phyloP scores from a whole-genome alignment of 2,329 filamentous ascomycete genomes.

The Calycina herbarum region DNA sequence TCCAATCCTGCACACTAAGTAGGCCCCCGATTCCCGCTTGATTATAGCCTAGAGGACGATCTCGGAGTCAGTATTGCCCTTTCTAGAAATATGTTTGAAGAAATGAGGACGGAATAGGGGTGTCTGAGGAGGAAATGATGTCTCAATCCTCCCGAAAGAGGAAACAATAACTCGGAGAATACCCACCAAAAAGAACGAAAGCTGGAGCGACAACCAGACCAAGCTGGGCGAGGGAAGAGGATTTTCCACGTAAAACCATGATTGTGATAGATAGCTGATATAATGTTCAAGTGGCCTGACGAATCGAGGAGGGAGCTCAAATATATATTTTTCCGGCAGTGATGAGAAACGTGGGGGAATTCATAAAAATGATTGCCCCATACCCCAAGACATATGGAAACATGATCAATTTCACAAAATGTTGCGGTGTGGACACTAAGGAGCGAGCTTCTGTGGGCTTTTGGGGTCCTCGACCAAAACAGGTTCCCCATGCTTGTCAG shows the following conservation, averaged over 20 bases:
- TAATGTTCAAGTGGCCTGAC: neutral
- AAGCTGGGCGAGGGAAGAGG: conserved; percentile 37
- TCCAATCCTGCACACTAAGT: conserved; percentile 33
- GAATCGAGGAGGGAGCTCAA: neutral
- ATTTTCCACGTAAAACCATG: conserved; percentile 18
- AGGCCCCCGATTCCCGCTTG: conserved; percentile 43
- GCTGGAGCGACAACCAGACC: conserved; percentile 46
- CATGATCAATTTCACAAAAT: neutral
- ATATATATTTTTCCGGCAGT: conserved; percentile 1
- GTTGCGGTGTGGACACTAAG: neutral
- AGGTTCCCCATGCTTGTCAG: neutral
- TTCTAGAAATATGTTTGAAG: no score
- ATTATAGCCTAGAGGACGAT: conserved; percentile 37
- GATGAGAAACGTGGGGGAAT: neutral
- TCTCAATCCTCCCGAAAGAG: no score
- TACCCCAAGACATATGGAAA: neutral
- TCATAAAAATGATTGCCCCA: conserved; percentile 1
- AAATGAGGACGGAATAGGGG: no score
- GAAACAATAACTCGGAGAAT: no score
- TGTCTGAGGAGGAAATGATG: no score
- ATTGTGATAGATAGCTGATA: neutral
- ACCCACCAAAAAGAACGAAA: conserved; percentile 40
- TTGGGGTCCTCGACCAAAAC: neutral
- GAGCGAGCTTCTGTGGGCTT: neutral
- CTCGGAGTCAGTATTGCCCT: no score